Evolutionary conservation across 2,329 filamentous ascomycete genomes (phyloP).

Genomic region (Diaporthe amygdali): DNA sequence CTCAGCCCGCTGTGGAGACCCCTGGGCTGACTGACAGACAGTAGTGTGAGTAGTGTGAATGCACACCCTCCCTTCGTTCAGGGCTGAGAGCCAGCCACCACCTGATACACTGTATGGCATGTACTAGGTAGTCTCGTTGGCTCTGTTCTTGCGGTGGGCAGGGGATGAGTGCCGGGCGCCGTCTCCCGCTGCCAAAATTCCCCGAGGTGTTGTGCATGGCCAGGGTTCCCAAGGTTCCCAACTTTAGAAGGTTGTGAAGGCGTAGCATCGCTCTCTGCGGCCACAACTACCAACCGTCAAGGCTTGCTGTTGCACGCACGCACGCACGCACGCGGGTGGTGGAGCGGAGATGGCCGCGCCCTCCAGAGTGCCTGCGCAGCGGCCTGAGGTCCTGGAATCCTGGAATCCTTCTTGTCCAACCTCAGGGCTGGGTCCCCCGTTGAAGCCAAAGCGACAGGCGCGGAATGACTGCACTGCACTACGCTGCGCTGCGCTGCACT

Average conservation of each 20-base stretch:
- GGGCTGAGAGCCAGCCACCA: constrained; percentile 1
- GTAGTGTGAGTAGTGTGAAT: not conserved
- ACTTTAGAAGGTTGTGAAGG: not conserved
- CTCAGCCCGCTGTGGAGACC: constrained; percentile 13
- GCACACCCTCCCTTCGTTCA: not conserved
- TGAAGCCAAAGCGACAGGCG: not conserved
- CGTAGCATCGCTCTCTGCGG: not conserved
- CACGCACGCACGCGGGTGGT: not conserved
- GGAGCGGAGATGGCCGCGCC: no score
- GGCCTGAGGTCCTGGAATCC: not conserved
- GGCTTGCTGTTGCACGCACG: not conserved
- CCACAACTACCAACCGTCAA: not conserved
- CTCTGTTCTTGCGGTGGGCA: not conserved
- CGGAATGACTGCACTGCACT: not conserved
- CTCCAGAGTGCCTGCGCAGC: not conserved
- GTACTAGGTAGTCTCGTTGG: not conserved
- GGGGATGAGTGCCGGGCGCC: not conserved
- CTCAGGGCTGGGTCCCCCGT: not conserved
- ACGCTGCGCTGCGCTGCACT: no score
- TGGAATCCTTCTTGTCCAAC: not conserved
- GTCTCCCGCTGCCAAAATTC: constrained; percentile 1
- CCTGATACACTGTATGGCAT: not conserved
- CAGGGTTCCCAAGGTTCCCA: not conserved
- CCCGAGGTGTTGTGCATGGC: constrained; percentile 5
- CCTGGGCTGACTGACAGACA: not conserved